Base-by-base conservation (phyloP, 305 asterid species). In the Galium porrigens region DNA sequence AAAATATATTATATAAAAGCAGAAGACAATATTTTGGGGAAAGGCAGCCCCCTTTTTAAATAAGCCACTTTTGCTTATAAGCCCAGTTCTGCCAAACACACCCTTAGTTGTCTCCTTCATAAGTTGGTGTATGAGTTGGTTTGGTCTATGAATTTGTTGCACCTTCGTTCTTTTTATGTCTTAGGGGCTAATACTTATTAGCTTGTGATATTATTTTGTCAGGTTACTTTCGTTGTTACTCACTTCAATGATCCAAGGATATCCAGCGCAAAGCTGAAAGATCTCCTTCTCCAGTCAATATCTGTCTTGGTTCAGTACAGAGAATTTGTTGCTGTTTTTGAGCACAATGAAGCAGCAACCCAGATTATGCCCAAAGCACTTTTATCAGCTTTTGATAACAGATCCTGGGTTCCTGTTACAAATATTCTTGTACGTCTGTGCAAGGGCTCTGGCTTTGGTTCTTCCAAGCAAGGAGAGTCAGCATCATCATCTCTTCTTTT, bases 381-480 rank as follows among this genome's bases (percentile, higher is more conserved):
- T 67, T 79, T 91, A 65, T 79, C 91, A 63, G 87, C 96, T 48
- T 91, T 91, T 73, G 96, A 88, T 70, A 84, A 81, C 79, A 79
- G 98, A 79, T 86, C 96, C 30, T 91, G 97, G 96, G 86, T 91
- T 68, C 96, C 94, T 52, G 94, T 91, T 65, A 91, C 98, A 68
- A 88, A 85, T 77, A 86, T 91, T 65, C 80, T 91, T 68, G 81
- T 88, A 55, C 80, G 94, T 60, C 70, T 91, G 71, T 88, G 92
- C 82, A 91, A 88, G 72, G 88, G 95, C 67, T 86, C 88, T 46
- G 90, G 95, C 57, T 88, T 91, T 77, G 86, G 90, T 27, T 82
- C 78, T 71, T 78, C 95, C 61, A 91, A 78, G 78, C 82, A 63
- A 59, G 97, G 96, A 53, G 97, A 88, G 72, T 91, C 97, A 6